Percentiles rank a stretch among this genome's conserved stretches.
Conservation (phyloP, 805 yeast species). For the Candida ortonii region DNA sequence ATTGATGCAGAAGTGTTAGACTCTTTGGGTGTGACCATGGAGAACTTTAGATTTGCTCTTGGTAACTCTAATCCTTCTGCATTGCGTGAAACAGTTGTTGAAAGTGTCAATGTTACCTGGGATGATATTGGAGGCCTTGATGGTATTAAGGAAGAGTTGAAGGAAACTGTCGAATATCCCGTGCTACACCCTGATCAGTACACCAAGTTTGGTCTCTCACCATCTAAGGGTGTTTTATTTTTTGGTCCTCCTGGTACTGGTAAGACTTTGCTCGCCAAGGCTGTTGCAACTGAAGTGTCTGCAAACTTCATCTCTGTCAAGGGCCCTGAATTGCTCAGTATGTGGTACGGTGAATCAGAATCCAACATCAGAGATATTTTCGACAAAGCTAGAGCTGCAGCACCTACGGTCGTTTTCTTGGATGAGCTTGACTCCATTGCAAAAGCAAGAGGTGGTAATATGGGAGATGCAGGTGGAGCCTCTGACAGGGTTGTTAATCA, state of each 20-base stretch:
- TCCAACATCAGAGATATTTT: conserved; percentile 96
- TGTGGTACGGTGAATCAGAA: conserved; percentile 99
- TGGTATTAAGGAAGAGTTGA: conserved; percentile 91
- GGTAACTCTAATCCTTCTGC: conserved; percentile 99
- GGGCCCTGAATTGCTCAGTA: conserved; percentile 94
- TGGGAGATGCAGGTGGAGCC: conserved; percentile 96
- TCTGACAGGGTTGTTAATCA: conserved; percentile 95
- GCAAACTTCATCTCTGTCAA: conserved; percentile 97
- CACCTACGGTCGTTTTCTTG: conserved; percentile 97
- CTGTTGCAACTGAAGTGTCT: conserved; percentile 98
- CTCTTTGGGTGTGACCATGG: conserved; percentile 97
- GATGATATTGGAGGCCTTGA: conserved; percentile 99
- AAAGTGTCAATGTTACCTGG: conserved; percentile 98
- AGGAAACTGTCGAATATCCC: conserved; percentile 98
- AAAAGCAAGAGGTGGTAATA: conserved; percentile 89
- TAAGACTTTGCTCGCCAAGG: conserved; percentile 96
- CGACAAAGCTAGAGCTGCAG: conserved; percentile 98
- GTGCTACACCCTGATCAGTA: conserved; percentile 98
- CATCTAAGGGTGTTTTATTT: conserved; percentile 97
- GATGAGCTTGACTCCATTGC: conserved; percentile 99
- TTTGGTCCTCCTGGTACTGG: conserved; percentile 99
- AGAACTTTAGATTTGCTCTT: conserved; percentile 94
- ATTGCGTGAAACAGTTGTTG: conserved; percentile 98
- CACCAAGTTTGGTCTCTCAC: conserved; percentile 96
- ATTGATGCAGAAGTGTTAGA: conserved; percentile 97